Conservation (phyloP, 495 filamentous ascomycete genomes). For the Bathelium albidoporum region DNA sequence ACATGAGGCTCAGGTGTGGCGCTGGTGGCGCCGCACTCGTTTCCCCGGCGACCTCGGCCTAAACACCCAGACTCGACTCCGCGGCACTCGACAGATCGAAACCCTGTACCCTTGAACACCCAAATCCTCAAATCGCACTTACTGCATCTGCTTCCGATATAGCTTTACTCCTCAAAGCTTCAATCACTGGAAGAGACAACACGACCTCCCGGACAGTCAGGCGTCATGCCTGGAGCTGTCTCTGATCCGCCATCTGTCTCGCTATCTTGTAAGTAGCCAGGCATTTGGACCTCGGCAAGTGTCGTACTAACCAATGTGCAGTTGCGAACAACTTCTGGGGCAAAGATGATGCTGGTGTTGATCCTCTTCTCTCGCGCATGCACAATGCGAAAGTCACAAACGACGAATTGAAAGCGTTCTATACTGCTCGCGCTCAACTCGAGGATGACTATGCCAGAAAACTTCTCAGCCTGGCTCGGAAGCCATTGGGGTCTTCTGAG, state of each 20-base stretch:
- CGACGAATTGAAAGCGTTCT: constrained; percentile 90
- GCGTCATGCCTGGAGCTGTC: constrained; percentile 49
- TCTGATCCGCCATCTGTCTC: constrained; percentile 54
- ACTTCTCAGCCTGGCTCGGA: constrained; percentile 72
- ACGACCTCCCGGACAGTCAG: constrained; percentile 2
- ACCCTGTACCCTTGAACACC: constrained; percentile 1
- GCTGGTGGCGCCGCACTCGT: background rate
- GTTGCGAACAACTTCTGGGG: constrained; percentile 99
- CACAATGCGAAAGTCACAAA: constrained; percentile 89
- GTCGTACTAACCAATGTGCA: constrained; percentile 30
- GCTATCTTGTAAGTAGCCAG: constrained; percentile 46
- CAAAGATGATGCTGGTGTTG: constrained; percentile 93
- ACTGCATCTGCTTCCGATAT: background rate
- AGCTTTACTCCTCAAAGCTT: background rate
- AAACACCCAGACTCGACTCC: constrained; percentile 1
- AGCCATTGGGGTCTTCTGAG: constrained; percentile 83
- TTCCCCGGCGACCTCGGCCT: background rate
- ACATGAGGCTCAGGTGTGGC: background rate
- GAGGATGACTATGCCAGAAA: constrained; percentile 98
- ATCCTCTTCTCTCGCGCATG: constrained; percentile 90
- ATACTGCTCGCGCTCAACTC: constrained; percentile 79
- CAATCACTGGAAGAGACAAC: background rate
- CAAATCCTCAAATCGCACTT: background rate
- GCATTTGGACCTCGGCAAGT: background rate
- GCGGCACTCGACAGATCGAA: background rate